Evolutionary conservation across 108 stramenopile species (phyloP).

Genomic region (Skeletonema costatum): DNA sequence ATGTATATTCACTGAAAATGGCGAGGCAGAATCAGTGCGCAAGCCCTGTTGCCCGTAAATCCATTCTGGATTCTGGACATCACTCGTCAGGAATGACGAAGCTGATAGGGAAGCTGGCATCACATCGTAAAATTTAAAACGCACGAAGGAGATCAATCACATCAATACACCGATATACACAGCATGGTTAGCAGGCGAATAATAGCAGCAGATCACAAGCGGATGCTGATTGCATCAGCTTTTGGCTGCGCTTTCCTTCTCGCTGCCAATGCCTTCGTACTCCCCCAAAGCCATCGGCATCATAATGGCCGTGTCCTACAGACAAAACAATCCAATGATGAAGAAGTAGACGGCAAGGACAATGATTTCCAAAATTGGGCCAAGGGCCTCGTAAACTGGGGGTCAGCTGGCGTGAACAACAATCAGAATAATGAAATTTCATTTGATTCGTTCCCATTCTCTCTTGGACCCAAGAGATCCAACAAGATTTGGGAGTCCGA

Average conservation of each 20-base stretch:
- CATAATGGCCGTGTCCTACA: background rate
- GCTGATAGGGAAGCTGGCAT: too few relatives aligned
- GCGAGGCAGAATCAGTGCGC: too few relatives aligned
- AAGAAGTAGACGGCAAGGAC: background rate
- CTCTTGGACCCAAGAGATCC: constrained; percentile 4
- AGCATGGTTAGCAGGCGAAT: background rate
- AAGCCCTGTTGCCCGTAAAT: too few relatives aligned
- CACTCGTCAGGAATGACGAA: too few relatives aligned
- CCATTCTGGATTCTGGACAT: too few relatives aligned
- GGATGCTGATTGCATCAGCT: background rate
- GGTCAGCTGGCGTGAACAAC: background rate
- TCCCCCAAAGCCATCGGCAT: background rate
- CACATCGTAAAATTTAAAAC: too few relatives aligned
- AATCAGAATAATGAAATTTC: background rate
- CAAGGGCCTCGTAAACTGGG: background rate
- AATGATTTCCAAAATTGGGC: background rate
- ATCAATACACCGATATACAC: background rate
- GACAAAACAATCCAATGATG: constrained; percentile 1
- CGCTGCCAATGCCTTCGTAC: background rate
- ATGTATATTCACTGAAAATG: too few relatives aligned
- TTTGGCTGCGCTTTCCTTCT: background rate
- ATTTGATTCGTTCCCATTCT: constrained; percentile 35
- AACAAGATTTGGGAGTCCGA: constrained; percentile 28
- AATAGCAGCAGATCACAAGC: background rate
- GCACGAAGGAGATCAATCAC: too few relatives aligned